Conservation (phyloP, 2,329 filamentous ascomycete species). For the Epichloe uncinata region DNA sequence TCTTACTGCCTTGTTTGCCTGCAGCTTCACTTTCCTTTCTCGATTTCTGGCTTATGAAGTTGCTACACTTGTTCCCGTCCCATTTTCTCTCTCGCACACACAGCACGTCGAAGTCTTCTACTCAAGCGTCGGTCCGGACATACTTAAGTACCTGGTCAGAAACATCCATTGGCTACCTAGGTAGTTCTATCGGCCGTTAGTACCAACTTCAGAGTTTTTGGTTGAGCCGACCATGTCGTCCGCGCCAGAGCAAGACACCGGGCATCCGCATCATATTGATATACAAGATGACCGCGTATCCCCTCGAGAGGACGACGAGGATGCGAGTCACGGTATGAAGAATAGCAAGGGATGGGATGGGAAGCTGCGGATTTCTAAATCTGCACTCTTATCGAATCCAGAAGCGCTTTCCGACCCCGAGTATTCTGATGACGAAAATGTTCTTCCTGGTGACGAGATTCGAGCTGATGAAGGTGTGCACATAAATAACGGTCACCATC, state of each 20-base stretch:
- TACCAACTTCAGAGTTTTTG: not conserved
- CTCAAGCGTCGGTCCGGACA: not conserved
- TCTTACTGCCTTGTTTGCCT: not conserved
- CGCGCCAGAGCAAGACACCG: constrained; percentile 23
- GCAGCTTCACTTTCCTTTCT: no score
- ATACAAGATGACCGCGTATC: constrained; percentile 30
- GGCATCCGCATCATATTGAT: constrained; percentile 33
- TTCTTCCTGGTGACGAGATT: constrained; percentile 60
- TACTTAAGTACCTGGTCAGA: not conserved
- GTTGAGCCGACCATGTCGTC: constrained; percentile 11
- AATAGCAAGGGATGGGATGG: constrained; percentile 71
- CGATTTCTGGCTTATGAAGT: not conserved
- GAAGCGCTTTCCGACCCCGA: constrained; percentile 77
- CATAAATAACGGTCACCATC: not conserved
- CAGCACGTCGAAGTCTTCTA: not conserved
- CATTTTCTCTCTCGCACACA: not conserved
- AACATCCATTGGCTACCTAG: not conserved
- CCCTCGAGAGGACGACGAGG: constrained; percentile 23
- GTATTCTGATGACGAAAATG: constrained; percentile 60
- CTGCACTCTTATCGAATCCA: constrained; percentile 53
- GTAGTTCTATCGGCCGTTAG: not conserved
- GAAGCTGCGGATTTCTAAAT: constrained; percentile 60
- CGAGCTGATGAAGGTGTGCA: constrained; percentile 63
- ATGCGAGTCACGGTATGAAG: constrained; percentile 34
- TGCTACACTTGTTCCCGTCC: not conserved